These are phyloP conservation scores for Patellifolia procumbens DNA, from an alignment of 179 eudicot genomes.

Conservation along the genomic window DNA sequence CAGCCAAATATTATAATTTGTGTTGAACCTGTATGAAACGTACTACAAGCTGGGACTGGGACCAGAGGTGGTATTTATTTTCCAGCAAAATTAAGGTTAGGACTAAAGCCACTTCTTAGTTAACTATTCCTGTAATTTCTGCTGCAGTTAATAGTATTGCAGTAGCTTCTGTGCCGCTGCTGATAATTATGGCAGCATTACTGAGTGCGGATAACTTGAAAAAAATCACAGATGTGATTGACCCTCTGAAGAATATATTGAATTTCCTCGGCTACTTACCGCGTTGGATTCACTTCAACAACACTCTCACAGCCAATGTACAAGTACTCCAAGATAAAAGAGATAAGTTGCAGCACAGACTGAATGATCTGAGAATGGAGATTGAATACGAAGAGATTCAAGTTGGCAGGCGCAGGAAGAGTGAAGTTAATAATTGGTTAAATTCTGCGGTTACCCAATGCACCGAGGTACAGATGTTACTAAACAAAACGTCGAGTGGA, in stretches of 20 bases:
- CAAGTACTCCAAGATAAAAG: not conserved
- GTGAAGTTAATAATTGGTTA: constrained; percentile 30
- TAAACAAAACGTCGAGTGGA: constrained; percentile 3
- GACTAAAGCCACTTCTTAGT: not conserved
- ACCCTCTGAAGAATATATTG: constrained; percentile 6
- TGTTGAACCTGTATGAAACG: too few relatives aligned
- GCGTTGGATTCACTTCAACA: constrained; percentile 24
- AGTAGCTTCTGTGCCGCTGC: not conserved
- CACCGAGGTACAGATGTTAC: constrained; percentile 3
- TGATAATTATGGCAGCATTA: constrained; percentile 1
- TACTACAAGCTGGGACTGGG: too few relatives aligned
- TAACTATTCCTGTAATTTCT: not conserved
- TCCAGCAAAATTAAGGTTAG: not conserved
- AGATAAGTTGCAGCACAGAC: constrained; percentile 5
- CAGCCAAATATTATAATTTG: too few relatives aligned
- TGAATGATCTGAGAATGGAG: not conserved
- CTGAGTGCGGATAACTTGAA: not conserved
- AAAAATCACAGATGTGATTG: not conserved
- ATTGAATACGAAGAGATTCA: constrained; percentile 16
- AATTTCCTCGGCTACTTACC: constrained; percentile 20
- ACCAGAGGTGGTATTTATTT: not conserved
- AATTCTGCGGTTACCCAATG: constrained; percentile 14
- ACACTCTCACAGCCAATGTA: constrained; percentile 19
- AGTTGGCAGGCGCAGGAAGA: constrained; percentile 12
- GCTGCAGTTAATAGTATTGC: constrained; percentile 30